Percentiles rank a stretch among this genome's conserved stretches.
phyloP scores from a whole-genome alignment of 768 basidiomycete genomes.

The Boletus tylopilopsis region DNA sequence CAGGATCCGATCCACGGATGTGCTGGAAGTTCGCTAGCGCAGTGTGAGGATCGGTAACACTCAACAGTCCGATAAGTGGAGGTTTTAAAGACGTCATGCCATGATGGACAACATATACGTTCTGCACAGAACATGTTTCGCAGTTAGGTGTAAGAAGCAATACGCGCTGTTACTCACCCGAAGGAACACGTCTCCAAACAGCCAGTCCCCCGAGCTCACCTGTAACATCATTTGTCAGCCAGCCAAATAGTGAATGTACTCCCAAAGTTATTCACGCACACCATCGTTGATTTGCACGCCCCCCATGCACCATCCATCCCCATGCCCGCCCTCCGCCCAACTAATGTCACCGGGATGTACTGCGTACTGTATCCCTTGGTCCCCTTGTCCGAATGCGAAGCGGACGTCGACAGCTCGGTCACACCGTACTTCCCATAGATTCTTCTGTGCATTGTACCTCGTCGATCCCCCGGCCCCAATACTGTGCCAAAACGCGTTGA shows the following conservation, averaged over 20 bases:
- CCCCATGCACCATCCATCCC: slow-evolving; percentile 51
- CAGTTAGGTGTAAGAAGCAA: background rate
- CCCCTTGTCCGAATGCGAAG: slow-evolving; percentile 41
- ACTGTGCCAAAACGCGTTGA: slow-evolving; percentile 48
- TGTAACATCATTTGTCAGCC: slow-evolving; percentile 15
- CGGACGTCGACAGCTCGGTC: slow-evolving; percentile 44
- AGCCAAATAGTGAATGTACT: background rate
- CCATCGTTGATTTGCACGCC: slow-evolving; percentile 53
- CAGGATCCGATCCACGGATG: slow-evolving; percentile 41
- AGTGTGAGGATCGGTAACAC: slow-evolving; percentile 37
- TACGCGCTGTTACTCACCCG: slow-evolving; percentile 35
- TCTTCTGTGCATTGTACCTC: slow-evolving; percentile 32
- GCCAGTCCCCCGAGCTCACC: slow-evolving; percentile 58
- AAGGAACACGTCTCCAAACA: slow-evolving; percentile 57
- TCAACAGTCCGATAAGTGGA: slow-evolving; percentile 45
- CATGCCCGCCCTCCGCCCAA: slow-evolving; percentile 41
- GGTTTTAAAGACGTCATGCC: slow-evolving; percentile 35
- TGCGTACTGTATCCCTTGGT: slow-evolving; percentile 34
- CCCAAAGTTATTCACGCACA: slow-evolving; percentile 27
- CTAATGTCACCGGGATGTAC: slow-evolving; percentile 51
- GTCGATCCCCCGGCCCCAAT: slow-evolving; percentile 39
- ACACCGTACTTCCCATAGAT: slow-evolving; percentile 50
- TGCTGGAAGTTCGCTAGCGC: slow-evolving; percentile 39
- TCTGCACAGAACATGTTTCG: slow-evolving; percentile 32
- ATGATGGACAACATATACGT: slow-evolving; percentile 52